Base-by-base conservation (phyloP, 768 basidiomycete species). In the Agrocybe pediades region DNA sequence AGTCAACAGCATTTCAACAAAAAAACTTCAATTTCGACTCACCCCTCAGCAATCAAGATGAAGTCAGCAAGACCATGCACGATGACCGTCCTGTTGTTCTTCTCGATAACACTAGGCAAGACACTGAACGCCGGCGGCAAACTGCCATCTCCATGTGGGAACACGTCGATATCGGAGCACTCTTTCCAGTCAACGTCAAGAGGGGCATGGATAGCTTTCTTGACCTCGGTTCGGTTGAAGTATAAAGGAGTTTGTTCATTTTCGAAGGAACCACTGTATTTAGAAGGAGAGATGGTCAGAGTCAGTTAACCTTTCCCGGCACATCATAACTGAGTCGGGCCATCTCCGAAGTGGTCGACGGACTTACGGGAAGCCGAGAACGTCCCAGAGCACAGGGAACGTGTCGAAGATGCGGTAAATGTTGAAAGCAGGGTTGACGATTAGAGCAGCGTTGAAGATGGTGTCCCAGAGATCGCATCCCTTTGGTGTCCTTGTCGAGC, bases 351-450 rank as follows among this genome's bases (percentile, higher is more conserved):
- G n/a, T n/a, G n/a, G n/a, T n/a, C n/a, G n/a, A n/a, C n/a, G n/a
- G n/a, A 65, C 82, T 27, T 60, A 87, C 83, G 88, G 88, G 78
- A 87, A 90, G n/a, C 88, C 88, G 25, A 90, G 84, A 5, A 90
- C 87, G 55, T 90, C 88, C 88, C 87, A 90, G 11, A 86, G 71
- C 39, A 87, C 75, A 0, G 88, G 89, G 68, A 73, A 88, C 58
- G 82, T 87, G 62, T 90, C 88, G 68, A 88, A 87, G 50, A 91
- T 87, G 19, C 86, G 80, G 64, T 91, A 92, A 6, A 89, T 76
- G 58, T 91, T 77, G 72, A 91, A 92, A 0, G 85, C 88, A 0
- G 89, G 90, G 60, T 91, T 90, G 58, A 87, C 69, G 2, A 68
- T 48, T 19, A 88, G 57, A 0, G 89, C 82, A 0, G 80, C 85